Percentiles rank a stretch among this genome's conserved stretches.
Conservation (phyloP, 306 rosid genomes). For the Quercus agrifolia region DNA sequence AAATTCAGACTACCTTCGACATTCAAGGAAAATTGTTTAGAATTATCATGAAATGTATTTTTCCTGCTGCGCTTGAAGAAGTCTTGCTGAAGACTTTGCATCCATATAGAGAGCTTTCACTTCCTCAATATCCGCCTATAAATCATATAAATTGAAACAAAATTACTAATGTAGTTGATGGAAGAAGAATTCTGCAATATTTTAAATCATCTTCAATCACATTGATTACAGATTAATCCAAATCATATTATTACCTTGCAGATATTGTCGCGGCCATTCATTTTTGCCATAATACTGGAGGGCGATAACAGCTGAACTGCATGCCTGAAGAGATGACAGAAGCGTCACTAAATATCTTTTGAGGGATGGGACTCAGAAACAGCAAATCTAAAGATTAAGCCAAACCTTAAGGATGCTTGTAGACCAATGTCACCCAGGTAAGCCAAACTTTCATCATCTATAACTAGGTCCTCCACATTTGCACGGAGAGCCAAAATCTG, state of each 20-base stretch:
- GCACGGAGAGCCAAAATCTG: constrained; percentile 91
- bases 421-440: constrained; percentile 90
- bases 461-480: constrained; percentile 80
- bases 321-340: constrained; percentile 48
- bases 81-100: constrained; percentile 80
- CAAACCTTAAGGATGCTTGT: constrained; percentile 74
- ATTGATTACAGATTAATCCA: neutral
- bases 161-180: neutral
- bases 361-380: constrained; percentile 10
- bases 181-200: neutral
- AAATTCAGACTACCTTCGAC: neutral
- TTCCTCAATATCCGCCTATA: constrained; percentile 81
- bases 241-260: constrained; percentile 61
- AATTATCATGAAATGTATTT: constrained; percentile 58
- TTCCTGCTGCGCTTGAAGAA: constrained; percentile 92
- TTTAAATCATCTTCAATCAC: constrained; percentile 7
- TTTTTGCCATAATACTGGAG: constrained; percentile 86
- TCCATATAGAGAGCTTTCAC: constrained; percentile 71
- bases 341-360: constrained; percentile 8
- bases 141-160: constrained; percentile 12
- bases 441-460: constrained; percentile 92
- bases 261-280: constrained; percentile 85
- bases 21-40: neutral
- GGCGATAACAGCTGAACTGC: constrained; percentile 89
- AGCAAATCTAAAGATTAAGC: constrained; percentile 16